These are phyloP conservation scores for Spathaspora sp. DNA, from an alignment of 1,139 yeast genomes.

Conservation along the genomic window DNA sequence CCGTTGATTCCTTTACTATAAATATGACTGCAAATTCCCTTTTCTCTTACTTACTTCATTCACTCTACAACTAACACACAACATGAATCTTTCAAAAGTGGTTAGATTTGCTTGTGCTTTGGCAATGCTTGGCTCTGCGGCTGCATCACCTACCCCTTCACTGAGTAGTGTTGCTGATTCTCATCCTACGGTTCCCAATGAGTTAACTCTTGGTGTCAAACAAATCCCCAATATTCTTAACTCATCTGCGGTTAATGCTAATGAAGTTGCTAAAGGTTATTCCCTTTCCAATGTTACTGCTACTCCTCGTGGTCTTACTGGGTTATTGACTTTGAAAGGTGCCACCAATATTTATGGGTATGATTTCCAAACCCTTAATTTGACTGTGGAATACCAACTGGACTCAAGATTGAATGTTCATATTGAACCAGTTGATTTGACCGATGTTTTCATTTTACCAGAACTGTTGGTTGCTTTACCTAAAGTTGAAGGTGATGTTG, in stretches of 20 bases:
- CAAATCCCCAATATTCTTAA: conserved; percentile 27
- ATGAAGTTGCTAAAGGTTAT: conserved; percentile 26
- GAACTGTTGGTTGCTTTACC: conserved; percentile 24
- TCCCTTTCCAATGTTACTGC: conserved; percentile 17
- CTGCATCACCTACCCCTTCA: conserved; percentile 6
- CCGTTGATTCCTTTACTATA: background rate
- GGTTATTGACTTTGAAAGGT: conserved; percentile 21
- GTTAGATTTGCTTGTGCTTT: background rate
- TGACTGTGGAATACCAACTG: conserved; percentile 28
- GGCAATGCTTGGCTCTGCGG: background rate
- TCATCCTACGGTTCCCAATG: conserved; percentile 15
- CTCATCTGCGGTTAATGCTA: conserved; percentile 27
- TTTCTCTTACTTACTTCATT: background rate
- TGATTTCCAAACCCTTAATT: conserved; percentile 25
- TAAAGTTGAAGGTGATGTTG: conserved; percentile 11
- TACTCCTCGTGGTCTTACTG: conserved; percentile 21
- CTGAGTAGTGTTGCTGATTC: conserved; percentile 7
- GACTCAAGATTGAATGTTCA: conserved; percentile 23
- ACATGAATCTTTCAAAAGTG: background rate
- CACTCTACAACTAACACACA: background rate
- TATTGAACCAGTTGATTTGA: conserved; percentile 23
- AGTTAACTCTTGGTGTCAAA: conserved; percentile 20
- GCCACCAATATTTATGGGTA: conserved; percentile 30
- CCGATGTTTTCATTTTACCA: conserved; percentile 26
- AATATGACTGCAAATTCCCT: background rate